A percentile compares a stretch with the other conserved stretches of the same genome.
Conservation (phyloP, 495 filamentous ascomycete species). For the Lineolata rhizophorae region DNA sequence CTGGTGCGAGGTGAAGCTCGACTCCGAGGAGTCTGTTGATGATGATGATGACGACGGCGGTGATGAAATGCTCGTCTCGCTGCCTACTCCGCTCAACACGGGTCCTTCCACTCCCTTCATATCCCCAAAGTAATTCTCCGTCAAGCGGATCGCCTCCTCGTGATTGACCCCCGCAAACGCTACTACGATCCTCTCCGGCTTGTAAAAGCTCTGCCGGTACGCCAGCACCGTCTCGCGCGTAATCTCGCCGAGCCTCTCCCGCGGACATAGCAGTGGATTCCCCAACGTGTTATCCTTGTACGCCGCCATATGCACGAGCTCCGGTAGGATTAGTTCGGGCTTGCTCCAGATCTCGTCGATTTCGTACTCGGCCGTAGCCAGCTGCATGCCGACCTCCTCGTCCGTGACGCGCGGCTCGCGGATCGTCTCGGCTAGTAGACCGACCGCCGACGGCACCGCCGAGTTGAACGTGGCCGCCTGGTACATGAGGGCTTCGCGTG, state of each 20-base stretch:
- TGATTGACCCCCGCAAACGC: conserved; percentile 89
- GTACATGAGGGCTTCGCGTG: conserved; percentile 94
- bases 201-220: conserved; percentile 69
- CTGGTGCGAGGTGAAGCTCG: no score
- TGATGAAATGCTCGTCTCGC: background rate
- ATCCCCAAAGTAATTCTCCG: conserved; percentile 74
- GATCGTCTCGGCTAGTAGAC: conserved; percentile 81
- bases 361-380: conserved; percentile 84
- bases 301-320: conserved; percentile 83
- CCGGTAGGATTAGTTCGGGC: conserved; percentile 86
- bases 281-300: conserved; percentile 91
- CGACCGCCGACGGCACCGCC: conserved; percentile 62
- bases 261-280: conserved; percentile 78
- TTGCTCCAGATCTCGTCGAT: conserved; percentile 96
- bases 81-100: conserved; percentile 17
- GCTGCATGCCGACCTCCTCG: conserved; percentile 65
- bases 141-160: conserved; percentile 51
- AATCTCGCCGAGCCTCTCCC: conserved; percentile 59
- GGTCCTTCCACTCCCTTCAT: conserved; percentile 40
- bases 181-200: conserved; percentile 75
- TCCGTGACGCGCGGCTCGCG: conserved; percentile 76
- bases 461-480: conserved; percentile 96
- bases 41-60: conserved; percentile 22
- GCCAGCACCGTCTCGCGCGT: conserved; percentile 48
- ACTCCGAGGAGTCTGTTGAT: conserved; percentile 15